Base-by-base conservation (phyloP, 306 rosid genomes). In the Gastrolobium bilobum region DNA sequence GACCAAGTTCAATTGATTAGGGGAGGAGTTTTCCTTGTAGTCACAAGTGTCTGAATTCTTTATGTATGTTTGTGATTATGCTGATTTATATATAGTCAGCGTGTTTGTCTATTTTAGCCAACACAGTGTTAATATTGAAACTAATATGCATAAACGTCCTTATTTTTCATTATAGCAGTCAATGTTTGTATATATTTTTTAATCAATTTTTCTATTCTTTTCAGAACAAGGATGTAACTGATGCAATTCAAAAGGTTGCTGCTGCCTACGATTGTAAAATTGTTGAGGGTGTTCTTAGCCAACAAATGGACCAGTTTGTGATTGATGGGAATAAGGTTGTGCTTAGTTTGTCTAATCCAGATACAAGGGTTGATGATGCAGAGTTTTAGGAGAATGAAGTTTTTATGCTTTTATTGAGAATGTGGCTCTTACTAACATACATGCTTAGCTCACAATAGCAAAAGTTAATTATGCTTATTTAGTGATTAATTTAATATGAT, bases 261-360 rank as follows among this genome's bases (percentile, higher is more conserved):
- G 93, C 91, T 10, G 89, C 96, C 42, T 93, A 91, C 62, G 97
- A 96, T 69, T 93, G 98, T 86, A 96, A 93, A 84, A 90, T 93
- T 81, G 99, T 96, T 60, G 99, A 96, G 76, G 99, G 99, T 42
- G 98, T 96, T 81, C 99, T 96, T 73, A 96, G 99, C 79, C 99
- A 96, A 79, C 99, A 96, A 89, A 81, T 96, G 90, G 93, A 96
- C 90, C 99, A 96, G 87, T 96, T 93, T 91, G 99, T 96, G 80
- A 96, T 96, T 68, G 99, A 96, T 74, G 99, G 98, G 38, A 96
- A 96, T 85, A 96, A 96, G 85, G 98, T 93, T 73, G 92, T 96
- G 56, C 81, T 96, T 69, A 96, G 94, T 15, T 92, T 86, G 39
- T 67, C 94, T 80, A 91, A 86, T 79, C 89, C 99, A 4, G 98